Base-by-base conservation (phyloP, 202 grass and related monocot species). In the Setaria italica region DNA sequence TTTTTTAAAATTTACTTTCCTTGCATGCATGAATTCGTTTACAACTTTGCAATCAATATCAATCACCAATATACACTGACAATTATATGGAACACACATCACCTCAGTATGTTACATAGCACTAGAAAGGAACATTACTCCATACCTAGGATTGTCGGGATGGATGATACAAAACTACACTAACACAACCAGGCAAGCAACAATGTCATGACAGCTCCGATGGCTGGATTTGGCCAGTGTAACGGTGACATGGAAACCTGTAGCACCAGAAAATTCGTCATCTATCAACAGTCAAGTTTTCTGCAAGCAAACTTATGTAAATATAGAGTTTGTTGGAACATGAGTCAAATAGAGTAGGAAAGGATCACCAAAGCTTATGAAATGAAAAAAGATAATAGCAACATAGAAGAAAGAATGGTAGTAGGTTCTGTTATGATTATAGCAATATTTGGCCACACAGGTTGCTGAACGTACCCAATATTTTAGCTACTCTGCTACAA, bases 281-380 rank as follows among this genome's bases (percentile, higher is more conserved):
- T 48, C 43, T 72, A 72, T 72, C n/a, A 48, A 15, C 21, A 49
- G 43, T 49, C 42, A 49, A 16, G 20, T 71, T 70, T 70, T 47
- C n/a, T 25, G 42, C 19, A 46, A 70, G 67, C 42, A 25, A 70
- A 70, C 67, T 47, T 10, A 42, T 20, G 4, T 39, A 21, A 45
- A 69, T 69, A 19, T 69, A 43, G 1, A 69, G 19, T 69, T n/a
- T 43, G 39, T 20, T 11, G 39, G 37, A 45, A 3, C 37, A 21
- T 43, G 37, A 67, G 17, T 10, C 64, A 67, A 41, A 17, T 9
- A 67, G 19, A 68, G 19, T 39, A 68, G 19, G 39, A 45, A 37
- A 70, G 67, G 42, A 29, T 47, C 41, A 70, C 20, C 19, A 25
- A 69, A 70, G 41, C 67, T 70, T 70, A n/a, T 70, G 20, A 45